Percentiles rank a stretch among this genome's conserved stretches.
phyloP scores from a whole-genome alignment of 495 filamentous ascomycete genomes.

The Parachaetomium inaequale region DNA sequence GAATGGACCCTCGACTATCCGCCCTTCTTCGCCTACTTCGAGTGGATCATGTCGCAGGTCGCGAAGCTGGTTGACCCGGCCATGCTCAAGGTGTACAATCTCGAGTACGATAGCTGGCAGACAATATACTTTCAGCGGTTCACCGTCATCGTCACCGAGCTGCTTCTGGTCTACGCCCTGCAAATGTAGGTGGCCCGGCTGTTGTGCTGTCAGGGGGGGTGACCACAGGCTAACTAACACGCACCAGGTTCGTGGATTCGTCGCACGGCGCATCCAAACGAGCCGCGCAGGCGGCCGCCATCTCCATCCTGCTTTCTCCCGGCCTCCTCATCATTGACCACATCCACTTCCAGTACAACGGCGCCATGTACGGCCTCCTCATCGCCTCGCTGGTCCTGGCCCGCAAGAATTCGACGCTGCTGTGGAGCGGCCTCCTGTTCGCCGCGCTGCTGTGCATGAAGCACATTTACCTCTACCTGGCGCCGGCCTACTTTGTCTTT shows the following conservation, averaged over 20 bases:
- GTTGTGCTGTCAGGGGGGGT: conserved; percentile 1
- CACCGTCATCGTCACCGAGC: conserved; percentile 83
- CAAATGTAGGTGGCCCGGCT: conserved; percentile 51
- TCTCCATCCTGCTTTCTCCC: conserved; percentile 87
- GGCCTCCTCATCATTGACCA: conserved; percentile 96
- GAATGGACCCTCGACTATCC: conserved; percentile 99
- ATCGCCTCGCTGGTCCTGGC: conserved; percentile 80
- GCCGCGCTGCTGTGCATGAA: conserved; percentile 86
- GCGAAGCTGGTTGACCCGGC: conserved; percentile 72
- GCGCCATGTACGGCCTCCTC: conserved; percentile 87
- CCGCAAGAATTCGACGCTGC: conserved; percentile 69
- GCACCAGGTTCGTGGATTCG: conserved; percentile 64
- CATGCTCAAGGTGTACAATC: conserved; percentile 77
- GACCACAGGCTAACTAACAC: conserved; percentile 18
- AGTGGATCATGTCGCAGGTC: conserved; percentile 84
- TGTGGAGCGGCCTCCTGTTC: conserved; percentile 77
- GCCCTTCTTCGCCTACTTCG: conserved; percentile 95
- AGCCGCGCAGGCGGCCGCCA: conserved; percentile 80
- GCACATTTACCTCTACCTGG: conserved; percentile 96
- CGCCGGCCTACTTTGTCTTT: conserved; percentile 92
- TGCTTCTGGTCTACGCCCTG: conserved; percentile 81
- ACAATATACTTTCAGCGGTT: conserved; percentile 89
- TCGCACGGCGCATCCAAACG: conserved; percentile 59
- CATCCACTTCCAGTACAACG: conserved; percentile 99
- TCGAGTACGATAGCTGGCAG: conserved; percentile 83